Evolutionary conservation across 2,329 filamentous ascomycete genomes (phyloP).

Genomic region (Elsinoe perseae): DNA sequence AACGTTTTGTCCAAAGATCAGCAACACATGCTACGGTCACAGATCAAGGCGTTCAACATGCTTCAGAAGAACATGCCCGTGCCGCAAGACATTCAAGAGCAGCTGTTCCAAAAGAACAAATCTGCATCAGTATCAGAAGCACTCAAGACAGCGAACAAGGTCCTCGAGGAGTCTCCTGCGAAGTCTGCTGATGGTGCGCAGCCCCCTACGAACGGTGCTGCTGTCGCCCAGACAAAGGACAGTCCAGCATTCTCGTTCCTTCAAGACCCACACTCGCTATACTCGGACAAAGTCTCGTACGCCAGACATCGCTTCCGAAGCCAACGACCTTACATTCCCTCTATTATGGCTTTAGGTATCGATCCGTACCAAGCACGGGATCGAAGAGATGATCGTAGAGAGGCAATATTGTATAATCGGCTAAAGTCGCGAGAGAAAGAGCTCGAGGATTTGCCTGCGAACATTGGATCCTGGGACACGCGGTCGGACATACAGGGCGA

Average conservation of each 20-base stretch:
- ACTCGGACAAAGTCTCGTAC: slow-evolving; percentile 62
- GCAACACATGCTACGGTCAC: slow-evolving; percentile 66
- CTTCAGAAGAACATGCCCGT: slow-evolving; percentile 81
- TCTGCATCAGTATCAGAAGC: slow-evolving; percentile 33
- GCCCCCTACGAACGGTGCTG: slow-evolving; percentile 35
- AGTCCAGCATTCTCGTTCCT: slow-evolving; percentile 60
- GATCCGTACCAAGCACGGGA: slow-evolving; percentile 71
- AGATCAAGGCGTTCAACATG: slow-evolving; percentile 87
- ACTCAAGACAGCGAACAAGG: slow-evolving; percentile 40
- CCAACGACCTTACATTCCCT: slow-evolving; percentile 73
- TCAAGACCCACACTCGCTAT: slow-evolving; percentile 59
- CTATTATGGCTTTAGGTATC: slow-evolving; percentile 79
- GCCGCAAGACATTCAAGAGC: slow-evolving; percentile 68
- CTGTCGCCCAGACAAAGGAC: slow-evolving; percentile 26
- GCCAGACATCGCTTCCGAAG: slow-evolving; percentile 67
- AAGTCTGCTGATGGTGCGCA: slow-evolving; percentile 33
- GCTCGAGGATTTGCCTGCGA: slow-evolving; percentile 73
- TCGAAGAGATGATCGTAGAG: slow-evolving; percentile 58
- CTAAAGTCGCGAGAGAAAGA: slow-evolving; percentile 79
- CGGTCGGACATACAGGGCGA: slow-evolving; percentile 59
- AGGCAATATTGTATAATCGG: slow-evolving; percentile 81
- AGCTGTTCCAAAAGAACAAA: slow-evolving; percentile 59
- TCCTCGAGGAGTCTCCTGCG: slow-evolving; percentile 45
- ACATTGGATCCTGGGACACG: slow-evolving; percentile 79
- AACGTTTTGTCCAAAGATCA: slow-evolving; percentile 67